A percentile compares a stretch with the other conserved stretches of the same genome.
Evolutionary conservation across 192 early-diverging fungal species (phyloP).

Genomic region (Spizellomyces sp.): DNA sequence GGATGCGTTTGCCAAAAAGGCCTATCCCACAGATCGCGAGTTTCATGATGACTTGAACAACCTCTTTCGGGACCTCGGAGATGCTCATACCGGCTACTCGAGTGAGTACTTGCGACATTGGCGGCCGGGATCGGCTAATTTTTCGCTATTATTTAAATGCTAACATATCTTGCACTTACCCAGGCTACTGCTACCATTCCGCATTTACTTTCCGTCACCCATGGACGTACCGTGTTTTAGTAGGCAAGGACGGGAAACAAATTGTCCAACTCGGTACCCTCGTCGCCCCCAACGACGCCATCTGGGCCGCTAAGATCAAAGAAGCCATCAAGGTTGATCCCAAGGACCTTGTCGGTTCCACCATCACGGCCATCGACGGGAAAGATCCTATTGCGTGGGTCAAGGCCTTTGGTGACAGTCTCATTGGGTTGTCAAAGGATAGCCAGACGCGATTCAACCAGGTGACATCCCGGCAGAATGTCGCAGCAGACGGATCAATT

Average conservation of each 20-base stretch:
- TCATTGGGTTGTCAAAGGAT: constrained; percentile 20
- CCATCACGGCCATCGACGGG: constrained; percentile 21
- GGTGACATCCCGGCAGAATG: neutral
- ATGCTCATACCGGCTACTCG: constrained; percentile 28
- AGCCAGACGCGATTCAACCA: constrained; percentile 15
- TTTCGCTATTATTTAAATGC: too few relatives aligned
- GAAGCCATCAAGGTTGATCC: constrained; percentile 18
- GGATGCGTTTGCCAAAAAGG: constrained; percentile 4
- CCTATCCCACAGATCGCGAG: constrained; percentile 15
- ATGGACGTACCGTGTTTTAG: constrained; percentile 16
- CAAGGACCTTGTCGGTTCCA: constrained; percentile 10
- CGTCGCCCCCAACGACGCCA: neutral
- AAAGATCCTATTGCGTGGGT: constrained; percentile 12
- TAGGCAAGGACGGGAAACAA: constrained; percentile 17
- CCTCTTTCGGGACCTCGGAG: constrained; percentile 13
- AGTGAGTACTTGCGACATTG: too few relatives aligned
- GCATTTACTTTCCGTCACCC: constrained; percentile 23
- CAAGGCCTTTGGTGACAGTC: constrained; percentile 1
- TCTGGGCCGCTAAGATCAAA: neutral
- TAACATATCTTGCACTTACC: neutral
- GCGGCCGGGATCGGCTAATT: too few relatives aligned
- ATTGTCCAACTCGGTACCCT: neutral
- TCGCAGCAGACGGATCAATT: constrained; percentile 4
- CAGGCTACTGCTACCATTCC: constrained; percentile 18
- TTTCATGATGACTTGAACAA: constrained; percentile 22